These are phyloP conservation scores for Erysimum cheiri DNA, from an alignment of 441 rosid genomes.

Conservation along the genomic window DNA sequence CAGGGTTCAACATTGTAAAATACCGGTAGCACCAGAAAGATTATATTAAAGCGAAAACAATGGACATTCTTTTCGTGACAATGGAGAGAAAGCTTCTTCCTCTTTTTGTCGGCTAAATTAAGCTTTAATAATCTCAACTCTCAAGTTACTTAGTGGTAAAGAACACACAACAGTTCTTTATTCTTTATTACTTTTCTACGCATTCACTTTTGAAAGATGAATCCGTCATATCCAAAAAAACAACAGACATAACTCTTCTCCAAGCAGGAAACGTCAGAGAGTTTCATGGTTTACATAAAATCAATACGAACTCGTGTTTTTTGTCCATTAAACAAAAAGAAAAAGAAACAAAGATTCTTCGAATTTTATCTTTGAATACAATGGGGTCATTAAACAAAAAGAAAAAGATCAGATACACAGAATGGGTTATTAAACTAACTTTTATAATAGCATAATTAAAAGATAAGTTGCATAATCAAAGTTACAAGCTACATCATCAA, in stretches of 20 bases:
- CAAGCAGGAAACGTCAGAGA: not conserved
- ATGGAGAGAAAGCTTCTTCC: not conserved
- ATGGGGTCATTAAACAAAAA: too few species aligned
- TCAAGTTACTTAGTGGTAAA: not conserved
- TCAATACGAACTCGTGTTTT: too few species aligned
- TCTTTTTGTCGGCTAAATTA: not conserved
- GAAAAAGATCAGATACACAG: too few species aligned
- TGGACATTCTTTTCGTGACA: constrained; percentile 14
- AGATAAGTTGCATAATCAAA: too few species aligned
- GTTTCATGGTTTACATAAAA: too few species aligned
- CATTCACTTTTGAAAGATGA: constrained; percentile 1
- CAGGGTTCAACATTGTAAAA: constrained; percentile 51
- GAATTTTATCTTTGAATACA: not conserved
- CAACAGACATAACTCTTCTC: too few species aligned
- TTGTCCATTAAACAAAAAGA: too few species aligned
- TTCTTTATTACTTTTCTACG: not conserved
- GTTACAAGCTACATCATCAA: too few species aligned
- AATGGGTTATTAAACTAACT: too few species aligned
- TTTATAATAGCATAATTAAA: too few species aligned
- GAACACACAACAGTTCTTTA: not conserved
- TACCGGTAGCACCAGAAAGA: constrained; percentile 43
- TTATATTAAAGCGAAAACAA: not conserved
- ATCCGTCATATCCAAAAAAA: not conserved
- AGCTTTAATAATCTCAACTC: too few species aligned
- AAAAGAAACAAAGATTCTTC: too few species aligned